A percentile compares a stretch with the other conserved stretches of the same genome.
Conservation (phyloP, 805 yeast genomes). For the Maudiozyma serrabonitensis region DNA sequence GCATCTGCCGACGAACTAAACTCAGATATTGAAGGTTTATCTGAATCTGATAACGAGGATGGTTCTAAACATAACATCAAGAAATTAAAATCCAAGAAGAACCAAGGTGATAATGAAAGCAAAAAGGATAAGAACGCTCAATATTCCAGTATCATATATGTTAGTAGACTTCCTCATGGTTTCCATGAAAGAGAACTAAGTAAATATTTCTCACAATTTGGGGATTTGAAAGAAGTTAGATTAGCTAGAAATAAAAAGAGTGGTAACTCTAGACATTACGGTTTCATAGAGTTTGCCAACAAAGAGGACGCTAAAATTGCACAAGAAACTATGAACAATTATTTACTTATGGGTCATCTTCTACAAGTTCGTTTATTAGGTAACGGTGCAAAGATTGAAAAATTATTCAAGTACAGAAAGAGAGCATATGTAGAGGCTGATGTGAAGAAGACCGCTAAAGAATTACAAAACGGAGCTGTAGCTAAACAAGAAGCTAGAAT, state of each 20-base stretch:
- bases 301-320: slow-evolving; percentile 77
- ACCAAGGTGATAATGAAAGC: slow-evolving; percentile 12
- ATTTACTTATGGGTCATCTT: slow-evolving; percentile 78
- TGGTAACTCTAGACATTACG: slow-evolving; percentile 87
- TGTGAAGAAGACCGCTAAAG: slow-evolving; percentile 24
- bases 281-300: slow-evolving; percentile 73
- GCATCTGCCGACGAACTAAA: slow-evolving; percentile 22
- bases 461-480: slow-evolving; percentile 26
- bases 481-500: slow-evolving; percentile 29
- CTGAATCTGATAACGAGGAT: slow-evolving; percentile 26
- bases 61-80: slow-evolving; percentile 21
- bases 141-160: slow-evolving; percentile 64
- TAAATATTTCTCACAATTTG: slow-evolving; percentile 84
- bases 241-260: slow-evolving; percentile 83
- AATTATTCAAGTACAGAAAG: slow-evolving; percentile 30
- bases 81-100: slow-evolving; percentile 21
- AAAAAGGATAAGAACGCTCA: slow-evolving; percentile 16
- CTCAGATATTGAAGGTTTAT: slow-evolving; percentile 25
- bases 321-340: slow-evolving; percentile 93
- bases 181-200: slow-evolving; percentile 72
- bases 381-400: slow-evolving; percentile 38
- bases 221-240: slow-evolving; percentile 67
- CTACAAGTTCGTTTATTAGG: slow-evolving; percentile 51
- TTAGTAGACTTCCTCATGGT: slow-evolving; percentile 89
- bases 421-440: slow-evolving; percentile 26